phyloP scores from a whole-genome alignment of 2,329 filamentous ascomycete species.

The Sarocladium oryzae region DNA sequence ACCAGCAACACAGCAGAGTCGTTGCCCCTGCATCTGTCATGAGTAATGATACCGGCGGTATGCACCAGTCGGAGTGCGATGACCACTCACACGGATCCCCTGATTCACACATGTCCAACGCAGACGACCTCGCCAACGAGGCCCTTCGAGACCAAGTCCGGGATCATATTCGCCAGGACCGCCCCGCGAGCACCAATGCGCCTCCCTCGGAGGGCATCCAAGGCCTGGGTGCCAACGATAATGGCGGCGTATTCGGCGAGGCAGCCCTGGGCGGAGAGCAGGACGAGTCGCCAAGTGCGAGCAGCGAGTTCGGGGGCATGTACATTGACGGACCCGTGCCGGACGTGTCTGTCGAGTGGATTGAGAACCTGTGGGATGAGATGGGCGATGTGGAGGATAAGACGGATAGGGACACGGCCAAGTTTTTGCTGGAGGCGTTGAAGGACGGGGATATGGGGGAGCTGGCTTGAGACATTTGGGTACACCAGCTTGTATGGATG shows the following conservation, averaged over 20 bases:
- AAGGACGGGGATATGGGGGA: slow-evolving; percentile 22
- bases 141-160: slow-evolving; percentile 13
- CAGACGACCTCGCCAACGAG: slow-evolving; percentile 13
- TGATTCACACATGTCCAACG: slow-evolving; percentile 14
- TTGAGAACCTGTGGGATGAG: slow-evolving; percentile 29
- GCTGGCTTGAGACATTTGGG: not conserved
- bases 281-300: slow-evolving; percentile 17
- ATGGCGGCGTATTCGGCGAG: slow-evolving; percentile 26
- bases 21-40: slow-evolving; percentile 4
- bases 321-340: slow-evolving; percentile 22
- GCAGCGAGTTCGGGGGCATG: slow-evolving; percentile 20
- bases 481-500: not conserved
- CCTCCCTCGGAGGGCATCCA: slow-evolving; percentile 23
- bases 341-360: slow-evolving; percentile 27
- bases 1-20: not conserved
- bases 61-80: slow-evolving; percentile 14
- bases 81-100: not conserved
- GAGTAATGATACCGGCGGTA: not conserved
- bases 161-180: slow-evolving; percentile 9
- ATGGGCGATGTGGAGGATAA: slow-evolving; percentile 21
- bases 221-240: slow-evolving; percentile 22
- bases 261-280: slow-evolving; percentile 9
- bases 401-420: slow-evolving; percentile 30
- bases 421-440: slow-evolving; percentile 31
- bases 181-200: slow-evolving; percentile 14